Conservation (phyloP, 352 stramenopile genomes). For the Phytopythium sindhum region DNA sequence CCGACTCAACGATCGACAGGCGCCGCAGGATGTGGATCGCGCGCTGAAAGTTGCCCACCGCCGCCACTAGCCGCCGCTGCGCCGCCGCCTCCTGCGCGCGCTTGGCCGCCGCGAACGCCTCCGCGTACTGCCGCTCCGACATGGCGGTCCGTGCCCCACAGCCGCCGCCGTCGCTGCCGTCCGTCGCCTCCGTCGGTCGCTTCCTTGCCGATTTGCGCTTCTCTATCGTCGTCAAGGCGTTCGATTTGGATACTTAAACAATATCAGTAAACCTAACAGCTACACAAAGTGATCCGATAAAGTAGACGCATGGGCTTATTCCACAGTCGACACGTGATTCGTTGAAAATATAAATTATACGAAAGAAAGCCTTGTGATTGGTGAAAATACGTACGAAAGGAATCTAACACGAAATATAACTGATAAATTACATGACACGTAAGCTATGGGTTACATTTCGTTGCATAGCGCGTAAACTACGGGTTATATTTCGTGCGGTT, state of each 20-base stretch:
- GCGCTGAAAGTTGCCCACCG: conserved; percentile 42
- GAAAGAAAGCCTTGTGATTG: background rate
- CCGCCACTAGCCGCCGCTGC: conserved; percentile 12
- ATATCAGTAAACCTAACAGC: no score
- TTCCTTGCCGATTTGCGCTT: background rate
- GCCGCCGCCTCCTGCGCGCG: conserved; percentile 27
- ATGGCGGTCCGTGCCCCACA: conserved; percentile 17
- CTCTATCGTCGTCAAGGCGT: no score
- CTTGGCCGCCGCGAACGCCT: conserved; percentile 56
- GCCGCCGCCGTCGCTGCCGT: background rate
- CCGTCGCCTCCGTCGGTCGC: background rate
- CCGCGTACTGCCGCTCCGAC: conserved; percentile 62
- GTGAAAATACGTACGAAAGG: background rate
- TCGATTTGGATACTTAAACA: no score
- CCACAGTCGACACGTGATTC: background rate
- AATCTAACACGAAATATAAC: background rate
- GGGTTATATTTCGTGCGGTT: conserved; percentile 11
- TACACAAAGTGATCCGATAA: no score
- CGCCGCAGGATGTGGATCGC: conserved; percentile 63
- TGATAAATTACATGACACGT: background rate
- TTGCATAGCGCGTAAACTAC: background rate
- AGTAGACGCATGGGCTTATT: no score
- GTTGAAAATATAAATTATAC: background rate
- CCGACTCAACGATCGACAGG: conserved; percentile 70
- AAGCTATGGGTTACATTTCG: conserved; percentile 5